Evolutionary conservation across 331 rosid species (phyloP), one percentile per base, ranked within the genome.

Genomic region (Quercus lobata): DNA sequence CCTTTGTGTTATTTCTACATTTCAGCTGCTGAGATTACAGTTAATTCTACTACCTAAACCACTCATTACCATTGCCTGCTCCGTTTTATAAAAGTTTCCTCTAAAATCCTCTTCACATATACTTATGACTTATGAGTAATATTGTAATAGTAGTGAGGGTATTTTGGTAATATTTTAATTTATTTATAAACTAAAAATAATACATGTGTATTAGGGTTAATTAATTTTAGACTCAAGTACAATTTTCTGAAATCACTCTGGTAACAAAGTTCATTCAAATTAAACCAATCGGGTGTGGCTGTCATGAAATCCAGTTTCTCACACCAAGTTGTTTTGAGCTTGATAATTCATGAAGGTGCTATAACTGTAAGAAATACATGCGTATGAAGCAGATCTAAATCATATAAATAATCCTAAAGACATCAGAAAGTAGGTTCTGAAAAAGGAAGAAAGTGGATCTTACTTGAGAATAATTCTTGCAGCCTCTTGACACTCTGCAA

Each of bases 401-500:
- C 19, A 35, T 79, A 35, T 16, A 65, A 46, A 9, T n/a, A 63
- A 71, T 57, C 4, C 27, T 68, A 2, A 22, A 5, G 66, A 60
- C 4, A 22, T 60, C 66, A 11, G 17, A 68, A 68, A 68, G 27
- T 34, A 34, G 24, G 55, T 54, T 44, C 60, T 19, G 52, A 73
- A 69, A 53, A 52, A 19, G 57, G 5, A 25, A 60, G 54, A 19
- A 41, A 75, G 25, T 70, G 54, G 63, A 84, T 68, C 92, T 81
- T 81, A 95, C 99, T 78, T 73, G 55, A 93, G 85, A 83, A 95
- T 92, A 85, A 93, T 37, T 75, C 74, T 87, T 6, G 99, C 98
- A 54, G 97, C 98, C 79, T 91, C 96, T 83, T 62, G 97, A 85
- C 99, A 95, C 85, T 95, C 99, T 25, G 82, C 49, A 84, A 95